Conservation (phyloP, 352 stramenopile species). For the Phytophthora pistaciae region DNA sequence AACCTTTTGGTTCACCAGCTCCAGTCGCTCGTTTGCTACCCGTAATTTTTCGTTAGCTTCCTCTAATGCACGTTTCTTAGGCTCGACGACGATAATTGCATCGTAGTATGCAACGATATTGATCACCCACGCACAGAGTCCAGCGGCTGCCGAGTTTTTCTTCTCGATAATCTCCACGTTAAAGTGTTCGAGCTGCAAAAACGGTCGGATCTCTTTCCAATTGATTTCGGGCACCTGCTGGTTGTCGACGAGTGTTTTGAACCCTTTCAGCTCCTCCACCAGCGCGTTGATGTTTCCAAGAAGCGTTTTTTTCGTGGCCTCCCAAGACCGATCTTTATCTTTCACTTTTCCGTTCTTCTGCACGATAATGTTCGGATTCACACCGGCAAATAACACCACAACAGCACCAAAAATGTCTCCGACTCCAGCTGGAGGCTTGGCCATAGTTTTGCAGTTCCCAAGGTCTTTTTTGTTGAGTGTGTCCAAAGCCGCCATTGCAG, state of each 20-base stretch:
- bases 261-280: slow-evolving; percentile 92
- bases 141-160: slow-evolving; percentile 83
- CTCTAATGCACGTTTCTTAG: slow-evolving; percentile 89
- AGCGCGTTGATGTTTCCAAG: slow-evolving; percentile 94
- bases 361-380: slow-evolving; percentile 73
- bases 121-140: slow-evolving; percentile 85
- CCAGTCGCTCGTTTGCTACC: slow-evolving; percentile 88
- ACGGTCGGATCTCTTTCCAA: slow-evolving; percentile 86
- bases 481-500: slow-evolving; percentile 90
- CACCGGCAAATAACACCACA: slow-evolving; percentile 77
- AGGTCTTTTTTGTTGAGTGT: slow-evolving; percentile 93
- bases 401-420: slow-evolving; percentile 89
- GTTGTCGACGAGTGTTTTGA: slow-evolving; percentile 75
- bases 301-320: slow-evolving; percentile 93
- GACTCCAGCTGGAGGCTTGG: slow-evolving; percentile 89
- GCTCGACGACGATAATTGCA: slow-evolving; percentile 94
- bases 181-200: slow-evolving; percentile 83
- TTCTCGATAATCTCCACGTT: slow-evolving; percentile 86
- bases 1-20: slow-evolving; percentile 91
- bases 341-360: slow-evolving; percentile 96
- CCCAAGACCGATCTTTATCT: slow-evolving; percentile 95
- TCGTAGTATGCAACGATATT: slow-evolving; percentile 97
- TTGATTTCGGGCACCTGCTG: slow-evolving; percentile 78
- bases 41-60: slow-evolving; percentile 85
- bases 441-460: slow-evolving; percentile 94